Evolutionary conservation across 176 grass and related monocot genomes (phyloP).

Genomic region (Phoenix roebelenii): DNA sequence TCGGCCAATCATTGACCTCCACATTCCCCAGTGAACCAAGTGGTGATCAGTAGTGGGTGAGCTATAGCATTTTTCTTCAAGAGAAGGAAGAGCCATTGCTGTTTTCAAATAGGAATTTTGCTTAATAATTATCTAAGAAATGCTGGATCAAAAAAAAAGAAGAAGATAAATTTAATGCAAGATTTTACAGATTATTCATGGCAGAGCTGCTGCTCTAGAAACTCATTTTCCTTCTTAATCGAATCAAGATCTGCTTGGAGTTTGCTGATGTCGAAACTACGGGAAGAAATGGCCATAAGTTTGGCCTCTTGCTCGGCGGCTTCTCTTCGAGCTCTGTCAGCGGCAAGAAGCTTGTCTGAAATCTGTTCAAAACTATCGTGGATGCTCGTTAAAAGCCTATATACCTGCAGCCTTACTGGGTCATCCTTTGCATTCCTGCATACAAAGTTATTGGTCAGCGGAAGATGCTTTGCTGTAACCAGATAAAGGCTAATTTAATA

Average conservation of each 20-base stretch:
- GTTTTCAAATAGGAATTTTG: no score
- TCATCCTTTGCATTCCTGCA: slow-evolving; percentile 6
- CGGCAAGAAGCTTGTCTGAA: slow-evolving; percentile 1
- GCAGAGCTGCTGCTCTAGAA: slow-evolving; percentile 3
- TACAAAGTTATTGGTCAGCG: neutral
- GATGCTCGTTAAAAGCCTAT: slow-evolving; percentile 17
- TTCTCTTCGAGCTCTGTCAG: slow-evolving; percentile 12
- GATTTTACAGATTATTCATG: no score
- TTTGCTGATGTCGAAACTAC: slow-evolving; percentile 8
- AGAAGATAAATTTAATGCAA: no score
- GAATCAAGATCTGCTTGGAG: slow-evolving; percentile 16
- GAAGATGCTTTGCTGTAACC: no score
- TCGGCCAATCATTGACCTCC: no score
- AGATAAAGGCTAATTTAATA: no score
- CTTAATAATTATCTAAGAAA: no score
- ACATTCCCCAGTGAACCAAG: no score
- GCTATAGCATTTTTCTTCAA: no score
- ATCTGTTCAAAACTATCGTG: slow-evolving; percentile 14
- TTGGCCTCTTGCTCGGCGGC: slow-evolving; percentile 4
- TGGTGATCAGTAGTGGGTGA: no score
- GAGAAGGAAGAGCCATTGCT: no score
- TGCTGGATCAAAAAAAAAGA: no score
- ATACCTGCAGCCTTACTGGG: slow-evolving; percentile 7
- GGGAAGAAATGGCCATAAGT: slow-evolving; percentile 15
- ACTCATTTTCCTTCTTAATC: slow-evolving; percentile 14